A percentile compares a stretch with the other conserved stretches of the same genome.
These are phyloP conservation scores for Macadamia tetraphylla DNA, from an alignment of 164 flowering plant genomes.

Conservation along the genomic window DNA sequence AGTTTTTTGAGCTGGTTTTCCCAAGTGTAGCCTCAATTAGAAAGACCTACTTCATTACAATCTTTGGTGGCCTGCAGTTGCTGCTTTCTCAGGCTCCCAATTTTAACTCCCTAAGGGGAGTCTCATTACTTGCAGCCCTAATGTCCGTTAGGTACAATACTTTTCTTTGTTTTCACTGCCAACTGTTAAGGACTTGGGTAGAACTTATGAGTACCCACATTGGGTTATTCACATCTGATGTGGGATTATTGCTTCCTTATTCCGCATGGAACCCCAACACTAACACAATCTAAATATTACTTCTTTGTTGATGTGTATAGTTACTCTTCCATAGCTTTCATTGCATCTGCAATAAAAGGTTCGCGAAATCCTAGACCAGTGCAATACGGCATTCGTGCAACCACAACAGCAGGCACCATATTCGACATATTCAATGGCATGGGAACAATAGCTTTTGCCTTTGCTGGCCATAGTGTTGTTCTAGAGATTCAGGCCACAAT, in stretches of 20 bases:
- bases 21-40: constrained; percentile 2
- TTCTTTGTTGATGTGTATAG: constrained; percentile 6
- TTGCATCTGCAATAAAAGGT: constrained; percentile 22
- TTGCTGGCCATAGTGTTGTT: constrained; percentile 31
- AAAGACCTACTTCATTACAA: constrained; percentile 22
- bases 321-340: constrained; percentile 29
- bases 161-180: no score
- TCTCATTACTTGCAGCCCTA: constrained; percentile 28
- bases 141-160: constrained; percentile 27
- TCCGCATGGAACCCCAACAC: no score
- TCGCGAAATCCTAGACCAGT: background rate
- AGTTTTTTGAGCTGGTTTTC: constrained; percentile 11
- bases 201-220: no score
- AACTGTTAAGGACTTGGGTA: no score
- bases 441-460: constrained; percentile 29
- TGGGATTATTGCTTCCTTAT: no score
- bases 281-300: no score
- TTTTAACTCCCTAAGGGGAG: constrained; percentile 22
- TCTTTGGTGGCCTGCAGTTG: constrained; percentile 23
- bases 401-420: constrained; percentile 11
- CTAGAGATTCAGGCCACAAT: constrained; percentile 39
- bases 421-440: constrained; percentile 23
- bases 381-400: constrained; percentile 6
- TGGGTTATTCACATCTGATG: no score
- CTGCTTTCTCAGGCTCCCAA: constrained; percentile 28